Percentiles rank a stretch among this genome's conserved stretches.
Conservation (phyloP, 441 rosid genomes). For the Jatropha multifida region DNA sequence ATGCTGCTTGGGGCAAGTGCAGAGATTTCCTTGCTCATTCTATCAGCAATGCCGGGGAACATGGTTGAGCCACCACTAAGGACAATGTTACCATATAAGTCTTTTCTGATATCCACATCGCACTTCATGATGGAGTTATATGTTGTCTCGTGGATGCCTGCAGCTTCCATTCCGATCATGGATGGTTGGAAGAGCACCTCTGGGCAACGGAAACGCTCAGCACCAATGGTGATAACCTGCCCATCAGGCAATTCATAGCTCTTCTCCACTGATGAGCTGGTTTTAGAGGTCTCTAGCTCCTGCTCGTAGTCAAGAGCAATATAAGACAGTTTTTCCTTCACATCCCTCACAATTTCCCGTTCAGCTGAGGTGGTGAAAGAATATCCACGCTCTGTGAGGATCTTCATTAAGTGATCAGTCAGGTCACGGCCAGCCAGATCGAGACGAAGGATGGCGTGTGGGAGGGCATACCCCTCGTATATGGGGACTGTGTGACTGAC, state of each 20-base stretch:
- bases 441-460: constrained; percentile 78
- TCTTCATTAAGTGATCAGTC: constrained; percentile 66
- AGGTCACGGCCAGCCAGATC: constrained; percentile 82
- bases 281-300: constrained; percentile 68
- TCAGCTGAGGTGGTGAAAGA: constrained; percentile 82
- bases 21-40: constrained; percentile 79
- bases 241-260: constrained; percentile 73
- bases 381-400: constrained; percentile 77
- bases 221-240: constrained; percentile 78
- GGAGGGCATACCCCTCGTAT: constrained; percentile 72
- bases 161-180: constrained; percentile 74
- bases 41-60: constrained; percentile 75
- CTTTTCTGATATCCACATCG: constrained; percentile 74
- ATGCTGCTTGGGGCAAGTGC: constrained; percentile 76
- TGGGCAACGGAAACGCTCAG: constrained; percentile 78
- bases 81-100: constrained; percentile 68
- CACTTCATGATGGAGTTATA: constrained; percentile 80
- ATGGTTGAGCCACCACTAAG: constrained; percentile 78
- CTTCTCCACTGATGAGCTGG: constrained; percentile 69
- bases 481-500: constrained; percentile 78
- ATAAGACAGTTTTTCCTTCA: constrained; percentile 75
- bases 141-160: constrained; percentile 73
- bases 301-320: constrained; percentile 75
- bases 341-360: constrained; percentile 76
- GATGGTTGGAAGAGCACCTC: constrained; percentile 85